Evolutionary conservation across 805 yeast genomes (phyloP).

Genomic region (Yamadazyma scolyti): DNA sequence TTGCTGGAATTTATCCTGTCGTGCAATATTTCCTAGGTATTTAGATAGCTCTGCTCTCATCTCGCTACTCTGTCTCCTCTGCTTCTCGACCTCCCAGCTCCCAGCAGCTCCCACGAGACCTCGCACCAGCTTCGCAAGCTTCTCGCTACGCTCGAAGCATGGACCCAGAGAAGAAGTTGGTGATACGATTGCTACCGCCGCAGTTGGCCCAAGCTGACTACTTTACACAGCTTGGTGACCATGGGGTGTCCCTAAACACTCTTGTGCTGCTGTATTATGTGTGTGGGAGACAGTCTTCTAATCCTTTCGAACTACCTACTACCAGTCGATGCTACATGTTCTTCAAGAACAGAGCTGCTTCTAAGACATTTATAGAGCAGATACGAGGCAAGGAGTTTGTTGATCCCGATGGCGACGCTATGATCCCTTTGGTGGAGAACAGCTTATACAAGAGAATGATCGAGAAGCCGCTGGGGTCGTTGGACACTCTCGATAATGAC

Average conservation of each 20-base stretch:
- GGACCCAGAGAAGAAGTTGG: too few species aligned
- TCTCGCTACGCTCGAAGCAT: too few species aligned
- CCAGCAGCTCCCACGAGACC: too few species aligned
- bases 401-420: constrained; percentile 22
- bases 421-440: constrained; percentile 31
- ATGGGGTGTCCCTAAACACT: too few species aligned
- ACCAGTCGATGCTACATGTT: constrained; percentile 40
- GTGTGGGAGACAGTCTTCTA: constrained; percentile 35
- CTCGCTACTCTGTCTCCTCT: too few species aligned
- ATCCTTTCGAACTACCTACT: constrained; percentile 36
- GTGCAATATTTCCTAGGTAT: too few species aligned
- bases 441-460: constrained; percentile 19
- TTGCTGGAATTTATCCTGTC: too few species aligned
- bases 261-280: constrained; percentile 35
- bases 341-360: constrained; percentile 23
- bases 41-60: too few species aligned
- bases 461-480: too few species aligned
- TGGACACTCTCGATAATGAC: too few species aligned
- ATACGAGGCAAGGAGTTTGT: constrained; percentile 21
- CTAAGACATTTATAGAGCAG: constrained; percentile 23
- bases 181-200: constrained; percentile 46
- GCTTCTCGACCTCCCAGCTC: too few species aligned
- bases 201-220: constrained; percentile 24
- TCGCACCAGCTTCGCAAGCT: too few species aligned
- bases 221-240: constrained; percentile 12